Evolutionary conservation across 805 yeast genomes (phyloP).

Genomic region (Yamadazyma nakazawae): DNA sequence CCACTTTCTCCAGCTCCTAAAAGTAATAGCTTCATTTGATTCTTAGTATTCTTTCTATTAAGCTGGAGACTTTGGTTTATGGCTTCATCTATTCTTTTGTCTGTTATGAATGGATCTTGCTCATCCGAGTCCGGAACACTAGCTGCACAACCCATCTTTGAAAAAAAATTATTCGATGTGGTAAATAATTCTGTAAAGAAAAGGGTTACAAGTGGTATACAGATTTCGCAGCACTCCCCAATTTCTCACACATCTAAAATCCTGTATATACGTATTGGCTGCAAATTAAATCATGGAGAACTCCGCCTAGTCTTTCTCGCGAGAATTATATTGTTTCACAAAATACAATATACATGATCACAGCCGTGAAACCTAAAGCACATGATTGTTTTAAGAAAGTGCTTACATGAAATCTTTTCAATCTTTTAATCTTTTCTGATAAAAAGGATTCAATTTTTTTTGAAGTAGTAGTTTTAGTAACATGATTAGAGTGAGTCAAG

Average conservation of each 20-base stretch:
- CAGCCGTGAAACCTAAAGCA: conserved; percentile 18
- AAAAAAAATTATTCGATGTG: not conserved
- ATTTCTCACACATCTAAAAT: conserved; percentile 3
- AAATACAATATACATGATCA: conserved; percentile 17
- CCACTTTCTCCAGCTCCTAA: conserved; percentile 96
- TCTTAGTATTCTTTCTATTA: conserved; percentile 50
- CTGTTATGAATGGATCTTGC: conserved; percentile 52
- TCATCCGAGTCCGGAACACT: conserved; percentile 45
- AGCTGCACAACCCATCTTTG: conserved; percentile 67
- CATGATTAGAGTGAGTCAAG: not conserved
- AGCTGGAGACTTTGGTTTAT: conserved; percentile 61
- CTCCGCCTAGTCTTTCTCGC: not conserved
- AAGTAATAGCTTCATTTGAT: conserved; percentile 68
- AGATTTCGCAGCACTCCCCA: not conserved
- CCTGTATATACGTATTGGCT: conserved; percentile 3
- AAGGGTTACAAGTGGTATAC: not conserved
- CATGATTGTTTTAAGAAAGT: conserved; percentile 20
- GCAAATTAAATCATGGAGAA: not conserved
- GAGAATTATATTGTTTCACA: conserved; percentile 4
- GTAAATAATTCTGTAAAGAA: not conserved
- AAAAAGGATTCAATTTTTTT: not conserved
- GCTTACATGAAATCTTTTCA: conserved; percentile 9
- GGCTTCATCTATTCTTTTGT: conserved; percentile 54
- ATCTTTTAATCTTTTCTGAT: not conserved
- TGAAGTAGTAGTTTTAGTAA: not conserved